Conservation (phyloP, 768 basidiomycete species). For the Hysterangium stoloniferum region DNA sequence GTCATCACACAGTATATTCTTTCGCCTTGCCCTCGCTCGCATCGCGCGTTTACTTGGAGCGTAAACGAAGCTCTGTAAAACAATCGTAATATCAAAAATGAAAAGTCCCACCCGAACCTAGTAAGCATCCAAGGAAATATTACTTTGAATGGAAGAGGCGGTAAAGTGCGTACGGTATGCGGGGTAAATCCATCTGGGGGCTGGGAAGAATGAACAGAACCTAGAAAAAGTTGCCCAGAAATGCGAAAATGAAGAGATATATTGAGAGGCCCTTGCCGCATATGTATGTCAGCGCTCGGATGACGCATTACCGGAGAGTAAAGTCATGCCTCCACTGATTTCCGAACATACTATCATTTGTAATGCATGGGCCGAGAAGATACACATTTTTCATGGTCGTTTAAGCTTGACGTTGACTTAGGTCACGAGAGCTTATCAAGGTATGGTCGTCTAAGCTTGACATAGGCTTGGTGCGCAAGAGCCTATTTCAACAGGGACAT, state of each 20-base stretch:
- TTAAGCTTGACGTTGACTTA: no score
- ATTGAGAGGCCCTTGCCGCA: constrained; percentile 94
- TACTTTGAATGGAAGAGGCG: background rate
- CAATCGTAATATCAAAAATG: constrained; percentile 87
- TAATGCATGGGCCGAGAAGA: no score
- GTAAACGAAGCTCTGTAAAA: constrained; percentile 79
- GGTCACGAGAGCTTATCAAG: no score
- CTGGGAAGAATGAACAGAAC: constrained; percentile 84
- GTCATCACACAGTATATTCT: background rate
- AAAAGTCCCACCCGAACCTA: constrained; percentile 93
- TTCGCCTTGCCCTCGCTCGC: no score
- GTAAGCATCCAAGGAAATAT: constrained; percentile 47
- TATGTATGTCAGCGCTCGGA: background rate
- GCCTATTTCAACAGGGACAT: no score
- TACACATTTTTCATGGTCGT: no score
- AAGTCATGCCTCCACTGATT: constrained; percentile 88
- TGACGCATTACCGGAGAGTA: constrained; percentile 9
- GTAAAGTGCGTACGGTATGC: constrained; percentile 76
- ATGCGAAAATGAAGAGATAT: constrained; percentile 88
- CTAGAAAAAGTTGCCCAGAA: constrained; percentile 90
- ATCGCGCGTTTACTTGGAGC: background rate
- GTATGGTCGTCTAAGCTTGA: no score
- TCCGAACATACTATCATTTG: constrained; percentile 85
- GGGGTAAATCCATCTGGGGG: constrained; percentile 52
- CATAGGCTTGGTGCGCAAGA: no score